These are phyloP conservation scores for Trypanosoma vivax DNA, from an alignment of 208 protist genomes.

Conservation along the genomic window DNA sequence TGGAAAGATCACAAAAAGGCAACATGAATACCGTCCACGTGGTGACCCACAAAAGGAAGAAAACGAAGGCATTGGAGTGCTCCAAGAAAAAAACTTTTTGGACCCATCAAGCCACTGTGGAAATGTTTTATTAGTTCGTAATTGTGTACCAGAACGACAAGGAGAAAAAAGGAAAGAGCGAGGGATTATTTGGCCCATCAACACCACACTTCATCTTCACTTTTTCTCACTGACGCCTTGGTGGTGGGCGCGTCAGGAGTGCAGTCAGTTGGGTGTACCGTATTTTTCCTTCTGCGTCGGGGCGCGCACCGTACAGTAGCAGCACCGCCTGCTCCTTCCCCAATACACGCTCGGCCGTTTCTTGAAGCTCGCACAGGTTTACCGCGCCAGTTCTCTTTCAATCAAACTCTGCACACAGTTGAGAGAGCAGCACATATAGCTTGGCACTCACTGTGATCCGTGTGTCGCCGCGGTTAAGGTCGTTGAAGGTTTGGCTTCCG, in stretches of 20 bases:
- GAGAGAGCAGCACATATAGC: conserved; percentile 49
- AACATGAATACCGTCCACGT: too few species aligned
- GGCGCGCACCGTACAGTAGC: conserved; percentile 51
- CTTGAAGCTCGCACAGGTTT: conserved; percentile 42
- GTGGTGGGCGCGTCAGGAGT: conserved; percentile 48
- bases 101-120: too few species aligned
- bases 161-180: too few species aligned
- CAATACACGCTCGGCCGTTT: conserved; percentile 47
- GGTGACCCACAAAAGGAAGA: too few species aligned
- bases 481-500: conserved; percentile 35
- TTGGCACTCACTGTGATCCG: conserved; percentile 49
- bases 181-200: too few species aligned
- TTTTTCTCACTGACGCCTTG: neutral
- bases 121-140: too few species aligned
- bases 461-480: conserved; percentile 29
- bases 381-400: conserved; percentile 44
- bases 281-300: conserved; percentile 68
- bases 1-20: too few species aligned
- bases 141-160: too few species aligned
- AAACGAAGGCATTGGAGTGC: too few species aligned
- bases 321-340: conserved; percentile 41
- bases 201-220: neutral
- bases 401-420: conserved; percentile 72
- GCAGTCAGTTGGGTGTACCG: conserved; percentile 62
- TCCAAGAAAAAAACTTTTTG: too few species aligned